Percentiles rank a stretch among this genome's conserved stretches.
These are phyloP conservation scores for Boletus rubescentipes DNA, from an alignment of 768 basidiomycete genomes.

Conservation along the genomic window DNA sequence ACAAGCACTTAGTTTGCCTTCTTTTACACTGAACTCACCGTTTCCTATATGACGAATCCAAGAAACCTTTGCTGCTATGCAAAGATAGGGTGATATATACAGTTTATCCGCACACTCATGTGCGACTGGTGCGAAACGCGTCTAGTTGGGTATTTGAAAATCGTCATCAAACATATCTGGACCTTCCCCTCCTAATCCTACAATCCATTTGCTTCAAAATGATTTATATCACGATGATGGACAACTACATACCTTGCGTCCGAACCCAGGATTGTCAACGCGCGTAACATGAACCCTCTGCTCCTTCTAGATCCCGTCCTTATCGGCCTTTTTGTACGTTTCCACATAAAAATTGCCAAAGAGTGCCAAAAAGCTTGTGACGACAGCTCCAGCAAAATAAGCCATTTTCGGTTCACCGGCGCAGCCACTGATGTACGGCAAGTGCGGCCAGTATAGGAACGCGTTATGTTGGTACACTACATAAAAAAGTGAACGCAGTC, in stretches of 20 bases:
- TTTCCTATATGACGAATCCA: too few relatives aligned
- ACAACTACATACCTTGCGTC: conserved; percentile 1
- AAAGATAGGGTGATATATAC: too few relatives aligned
- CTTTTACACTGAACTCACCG: not conserved
- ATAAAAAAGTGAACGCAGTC: not conserved
- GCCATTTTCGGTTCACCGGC: conserved; percentile 22
- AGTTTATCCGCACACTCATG: too few relatives aligned
- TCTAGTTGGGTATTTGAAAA: not conserved
- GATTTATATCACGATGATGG: not conserved
- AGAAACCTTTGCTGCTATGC: too few relatives aligned
- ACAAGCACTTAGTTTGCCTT: too few relatives aligned
- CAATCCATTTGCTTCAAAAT: not conserved
- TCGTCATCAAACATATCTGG: too few relatives aligned
- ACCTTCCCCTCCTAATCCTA: not conserved
- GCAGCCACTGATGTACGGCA: conserved; percentile 28
- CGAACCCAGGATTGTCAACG: not conserved
- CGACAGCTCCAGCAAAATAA: conserved; percentile 13
- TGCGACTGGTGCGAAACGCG: too few relatives aligned
- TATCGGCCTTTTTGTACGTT: conserved; percentile 17
- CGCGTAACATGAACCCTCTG: not conserved
- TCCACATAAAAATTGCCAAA: conserved; percentile 26
- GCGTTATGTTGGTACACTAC: conserved; percentile 28
- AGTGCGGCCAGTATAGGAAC: conserved; percentile 24
- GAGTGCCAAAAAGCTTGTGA: conserved; percentile 22
- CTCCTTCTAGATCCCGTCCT: not conserved